These are phyloP conservation scores for Termitomyces sp. DNA, from an alignment of 1,284 basidiomycete species.

Conservation along the genomic window DNA sequence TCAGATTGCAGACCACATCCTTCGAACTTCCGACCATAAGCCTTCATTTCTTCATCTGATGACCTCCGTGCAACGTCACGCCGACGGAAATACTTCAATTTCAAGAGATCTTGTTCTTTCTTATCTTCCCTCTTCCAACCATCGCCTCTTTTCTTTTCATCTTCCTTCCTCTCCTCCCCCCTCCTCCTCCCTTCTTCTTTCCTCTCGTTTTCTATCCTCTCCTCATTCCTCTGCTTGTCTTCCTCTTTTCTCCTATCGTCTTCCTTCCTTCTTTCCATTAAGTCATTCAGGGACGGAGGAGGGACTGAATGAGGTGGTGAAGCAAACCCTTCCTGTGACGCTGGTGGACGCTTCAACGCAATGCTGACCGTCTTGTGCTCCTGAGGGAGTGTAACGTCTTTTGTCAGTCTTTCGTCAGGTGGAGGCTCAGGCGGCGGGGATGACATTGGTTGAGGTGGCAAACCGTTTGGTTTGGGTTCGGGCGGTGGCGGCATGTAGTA, in stretches of 20 bases:
- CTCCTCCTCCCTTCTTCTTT: conserved; percentile 11
- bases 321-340: conserved; percentile 41
- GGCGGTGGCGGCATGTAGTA: conserved; percentile 14
- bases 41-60: conserved; percentile 59
- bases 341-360: conserved; percentile 35
- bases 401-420: conserved; percentile 33
- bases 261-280: conserved; percentile 10
- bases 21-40: conserved; percentile 63
- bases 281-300: conserved; percentile 13
- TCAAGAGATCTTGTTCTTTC: conserved; percentile 25
- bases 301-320: conserved; percentile 37
- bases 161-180: conserved; percentile 9
- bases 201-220: conserved; percentile 1
- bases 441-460: conserved; percentile 30
- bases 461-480: conserved; percentile 21
- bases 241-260: background rate
- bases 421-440: conserved; percentile 43
- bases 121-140: conserved; percentile 14
- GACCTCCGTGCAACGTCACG: conserved; percentile 45
- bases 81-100: conserved; percentile 24
- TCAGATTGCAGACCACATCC: conserved; percentile 78
- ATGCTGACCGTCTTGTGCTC: conserved; percentile 34
- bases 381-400: conserved; percentile 31
- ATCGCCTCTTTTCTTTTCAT: conserved; percentile 11
- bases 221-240: background rate